These are phyloP conservation scores for Lophiostoma macrostomum DNA, from an alignment of 495 filamentous ascomycete genomes.

Conservation along the genomic window DNA sequence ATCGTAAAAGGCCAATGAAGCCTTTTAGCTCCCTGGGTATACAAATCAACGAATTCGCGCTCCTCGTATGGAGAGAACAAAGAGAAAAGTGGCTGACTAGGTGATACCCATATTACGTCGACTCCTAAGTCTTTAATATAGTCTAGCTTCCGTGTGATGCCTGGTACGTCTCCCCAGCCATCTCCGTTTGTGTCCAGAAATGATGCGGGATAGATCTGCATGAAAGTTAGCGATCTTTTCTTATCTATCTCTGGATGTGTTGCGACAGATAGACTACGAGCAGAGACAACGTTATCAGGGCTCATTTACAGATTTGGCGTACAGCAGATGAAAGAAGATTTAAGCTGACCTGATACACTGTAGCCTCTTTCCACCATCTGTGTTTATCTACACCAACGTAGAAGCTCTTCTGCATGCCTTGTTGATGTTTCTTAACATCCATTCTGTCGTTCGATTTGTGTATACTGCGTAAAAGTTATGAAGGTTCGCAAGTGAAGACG, in stretches of 20 bases:
- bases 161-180: conserved; percentile 43
- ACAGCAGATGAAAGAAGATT: too few relatives aligned
- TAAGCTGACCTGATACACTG: conserved; percentile 40
- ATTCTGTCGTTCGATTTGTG: conserved; percentile 1
- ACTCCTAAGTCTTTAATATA: conserved; percentile 42
- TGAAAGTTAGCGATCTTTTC: not conserved
- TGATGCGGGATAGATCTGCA: conserved; percentile 42
- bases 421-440: not conserved
- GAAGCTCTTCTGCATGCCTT: too few relatives aligned
- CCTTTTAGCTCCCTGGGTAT: too few relatives aligned
- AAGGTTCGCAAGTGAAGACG: too few relatives aligned
- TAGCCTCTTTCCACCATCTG: conserved; percentile 44
- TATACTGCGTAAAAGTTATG: not conserved
- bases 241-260: not conserved
- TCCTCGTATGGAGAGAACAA: not conserved
- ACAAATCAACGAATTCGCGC: too few relatives aligned
- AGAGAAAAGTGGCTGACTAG: conserved; percentile 26
- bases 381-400: conserved; percentile 30
- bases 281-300: too few relatives aligned
- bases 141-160: conserved; percentile 42
- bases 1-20: too few relatives aligned
- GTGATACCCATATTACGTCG: conserved; percentile 43
- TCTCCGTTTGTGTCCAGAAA: conserved; percentile 40
- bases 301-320: too few relatives aligned
- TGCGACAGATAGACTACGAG: too few relatives aligned